These are phyloP conservation scores for Aspergillus homomorphus DNA, from an alignment of 495 filamentous ascomycete species.

Conservation along the genomic window DNA sequence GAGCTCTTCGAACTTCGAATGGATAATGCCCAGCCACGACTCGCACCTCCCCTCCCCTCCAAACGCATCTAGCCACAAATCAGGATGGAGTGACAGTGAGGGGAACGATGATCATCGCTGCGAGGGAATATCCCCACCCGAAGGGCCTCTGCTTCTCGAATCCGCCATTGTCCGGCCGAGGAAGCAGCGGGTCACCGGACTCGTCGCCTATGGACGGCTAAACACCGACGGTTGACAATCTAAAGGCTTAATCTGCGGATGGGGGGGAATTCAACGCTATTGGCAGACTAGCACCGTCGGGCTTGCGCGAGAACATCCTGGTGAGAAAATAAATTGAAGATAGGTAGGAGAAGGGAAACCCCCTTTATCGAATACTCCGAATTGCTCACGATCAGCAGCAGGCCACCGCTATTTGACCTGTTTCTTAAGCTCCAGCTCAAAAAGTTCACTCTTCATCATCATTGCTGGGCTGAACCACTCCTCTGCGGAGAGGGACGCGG, in stretches of 20 bases:
- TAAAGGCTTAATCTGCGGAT: not conserved
- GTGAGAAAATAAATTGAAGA: no score
- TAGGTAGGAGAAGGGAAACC: no score
- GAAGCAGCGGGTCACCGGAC: not conserved
- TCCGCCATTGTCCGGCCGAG: not conserved
- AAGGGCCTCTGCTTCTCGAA: not conserved
- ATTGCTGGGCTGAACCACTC: not conserved
- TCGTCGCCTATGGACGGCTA: not conserved
- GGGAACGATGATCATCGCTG: not conserved
- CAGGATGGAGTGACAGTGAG: not conserved
- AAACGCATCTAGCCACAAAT: not conserved
- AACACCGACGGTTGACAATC: not conserved
- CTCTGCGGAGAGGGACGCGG: slow-evolving; percentile 6
- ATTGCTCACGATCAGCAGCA: not conserved
- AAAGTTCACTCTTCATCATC: not conserved
- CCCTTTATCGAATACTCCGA: no score
- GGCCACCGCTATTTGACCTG: not conserved
- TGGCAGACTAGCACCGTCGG: not conserved
- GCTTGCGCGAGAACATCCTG: no score
- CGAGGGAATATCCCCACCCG: not conserved
- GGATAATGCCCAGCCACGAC: not conserved
- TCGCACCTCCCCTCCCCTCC: no score
- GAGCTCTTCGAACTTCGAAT: not conserved
- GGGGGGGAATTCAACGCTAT: not conserved
- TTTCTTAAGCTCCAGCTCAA: not conserved